These are phyloP conservation scores for Plantago ovata DNA, from an alignment of 257 asterid genomes.

Conservation along the genomic window DNA sequence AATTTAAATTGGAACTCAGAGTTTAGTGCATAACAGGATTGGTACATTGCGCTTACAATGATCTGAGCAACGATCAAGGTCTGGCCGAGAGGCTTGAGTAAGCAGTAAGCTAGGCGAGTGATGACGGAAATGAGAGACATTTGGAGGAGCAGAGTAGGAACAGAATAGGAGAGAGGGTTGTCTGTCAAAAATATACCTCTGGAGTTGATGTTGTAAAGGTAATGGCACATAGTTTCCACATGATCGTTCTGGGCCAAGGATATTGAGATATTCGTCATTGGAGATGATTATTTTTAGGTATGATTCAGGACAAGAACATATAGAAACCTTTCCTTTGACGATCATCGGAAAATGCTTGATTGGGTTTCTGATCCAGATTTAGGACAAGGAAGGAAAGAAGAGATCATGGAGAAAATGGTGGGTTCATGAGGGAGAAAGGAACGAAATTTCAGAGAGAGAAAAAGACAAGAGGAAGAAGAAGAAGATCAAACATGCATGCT, in stretches of 20 bases:
- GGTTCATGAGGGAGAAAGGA: background rate
- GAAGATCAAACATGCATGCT: background rate
- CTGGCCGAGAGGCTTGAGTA: conserved; percentile 57
- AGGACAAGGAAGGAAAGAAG: background rate
- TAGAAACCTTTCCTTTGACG: background rate
- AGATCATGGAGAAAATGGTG: background rate
- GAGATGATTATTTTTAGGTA: background rate
- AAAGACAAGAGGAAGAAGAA: too few species aligned
- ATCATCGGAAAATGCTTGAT: background rate
- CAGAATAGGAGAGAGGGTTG: conserved; percentile 39
- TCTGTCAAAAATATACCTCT: conserved; percentile 37
- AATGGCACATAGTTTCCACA: conserved; percentile 32
- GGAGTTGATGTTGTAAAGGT: conserved; percentile 36
- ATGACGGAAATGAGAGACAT: conserved; percentile 47
- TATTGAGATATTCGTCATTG: background rate
- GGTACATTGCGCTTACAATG: conserved; percentile 37
- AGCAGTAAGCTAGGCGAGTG: conserved; percentile 42
- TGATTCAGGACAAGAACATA: background rate
- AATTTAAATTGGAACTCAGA: too few species aligned
- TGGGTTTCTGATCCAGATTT: conserved; percentile 6
- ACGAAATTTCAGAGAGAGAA: background rate
- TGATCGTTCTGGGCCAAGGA: conserved; percentile 25
- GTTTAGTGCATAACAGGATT: background rate
- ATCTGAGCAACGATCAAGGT: conserved; percentile 66
- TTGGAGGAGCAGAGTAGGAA: conserved; percentile 51